Base-by-base conservation (phyloP, 2,329 filamentous ascomycete species). In the Calonectria montana region DNA sequence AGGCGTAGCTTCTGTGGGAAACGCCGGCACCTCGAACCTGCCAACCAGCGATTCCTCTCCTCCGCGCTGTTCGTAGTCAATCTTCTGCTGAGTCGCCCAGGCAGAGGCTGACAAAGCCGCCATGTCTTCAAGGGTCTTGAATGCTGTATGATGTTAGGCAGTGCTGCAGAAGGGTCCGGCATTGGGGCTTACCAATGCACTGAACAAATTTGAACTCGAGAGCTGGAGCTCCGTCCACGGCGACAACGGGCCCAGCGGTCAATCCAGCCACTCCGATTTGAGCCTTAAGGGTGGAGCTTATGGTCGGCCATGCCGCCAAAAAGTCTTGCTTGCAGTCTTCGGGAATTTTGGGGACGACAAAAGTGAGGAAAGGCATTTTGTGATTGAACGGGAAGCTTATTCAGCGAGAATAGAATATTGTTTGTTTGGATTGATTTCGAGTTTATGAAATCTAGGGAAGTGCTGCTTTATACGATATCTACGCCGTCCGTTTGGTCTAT, bases 301-400 rank as follows among this genome's bases (percentile, higher is more conserved):
- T 39, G 10, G 48, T 65, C 0, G 70, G 72, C 72, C 72, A 74
- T 13, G 66, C 66, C 3, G 59, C 53, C 29, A 74, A 12, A n/a
- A 72, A 72, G 21, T 47, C 35, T 4, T 74, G 66, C 72, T 73
- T 59, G 43, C 55, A 47, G 31, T 64, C 72, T 13, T 57, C 59
- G 1, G 72, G 64, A 35, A 74, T 48, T 15, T 59, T 35, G 1
- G 70, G 70, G 2, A 39, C 29, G 50, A 73, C 10, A 41, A 73
- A 62, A n/a, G 41, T 47, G 70, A 73, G 25, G 59, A 53, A 41
- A 43, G 72, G 67, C 72, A 74, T 74, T 37, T 70, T 57, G 70
- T n/a, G 31, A 4, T 18, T 41, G 16, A 3, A 15, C 10, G 29
- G 1, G 3, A 4, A 37, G 10, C 18, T 12, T 4, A 37, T 37